These are phyloP conservation scores for Kazachstania taianensis DNA, from an alignment of 805 yeast species.

Conservation along the genomic window DNA sequence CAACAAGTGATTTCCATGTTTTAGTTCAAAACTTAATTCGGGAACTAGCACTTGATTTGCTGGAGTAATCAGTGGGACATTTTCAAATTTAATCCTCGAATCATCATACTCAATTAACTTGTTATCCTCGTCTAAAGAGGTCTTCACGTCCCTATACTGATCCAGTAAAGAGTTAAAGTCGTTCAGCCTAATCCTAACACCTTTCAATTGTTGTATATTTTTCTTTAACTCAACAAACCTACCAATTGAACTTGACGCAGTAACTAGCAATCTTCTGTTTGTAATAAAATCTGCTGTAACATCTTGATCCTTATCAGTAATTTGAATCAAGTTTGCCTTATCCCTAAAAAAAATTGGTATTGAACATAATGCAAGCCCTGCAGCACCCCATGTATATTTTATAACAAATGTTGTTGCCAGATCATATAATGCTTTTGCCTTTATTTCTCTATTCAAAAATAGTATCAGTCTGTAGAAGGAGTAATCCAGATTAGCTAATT, in stretches of 20 bases:
- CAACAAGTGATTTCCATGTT: constrained; percentile 73
- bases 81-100: constrained; percentile 53
- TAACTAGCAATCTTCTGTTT: constrained; percentile 69
- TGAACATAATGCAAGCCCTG: constrained; percentile 79
- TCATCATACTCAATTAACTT: constrained; percentile 37
- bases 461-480: constrained; percentile 73
- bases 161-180: constrained; percentile 57
- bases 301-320: constrained; percentile 14
- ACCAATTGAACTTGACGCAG: constrained; percentile 83
- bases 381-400: constrained; percentile 93
- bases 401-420: constrained; percentile 80
- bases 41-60: constrained; percentile 63
- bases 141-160: constrained; percentile 24
- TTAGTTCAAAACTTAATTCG: constrained; percentile 57
- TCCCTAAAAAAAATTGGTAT: constrained; percentile 71
- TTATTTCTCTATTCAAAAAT: constrained; percentile 64
- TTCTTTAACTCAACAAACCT: constrained; percentile 77
- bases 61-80: constrained; percentile 81
- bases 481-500: constrained; percentile 64
- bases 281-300: constrained; percentile 81
- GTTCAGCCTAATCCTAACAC: constrained; percentile 67
- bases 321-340: constrained; percentile 6
- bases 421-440: constrained; percentile 70
- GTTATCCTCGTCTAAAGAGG: constrained; percentile 1
- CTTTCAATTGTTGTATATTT: constrained; percentile 71